phyloP scores from a whole-genome alignment of 768 basidiomycete species.

The Mrakia blollopis region DNA sequence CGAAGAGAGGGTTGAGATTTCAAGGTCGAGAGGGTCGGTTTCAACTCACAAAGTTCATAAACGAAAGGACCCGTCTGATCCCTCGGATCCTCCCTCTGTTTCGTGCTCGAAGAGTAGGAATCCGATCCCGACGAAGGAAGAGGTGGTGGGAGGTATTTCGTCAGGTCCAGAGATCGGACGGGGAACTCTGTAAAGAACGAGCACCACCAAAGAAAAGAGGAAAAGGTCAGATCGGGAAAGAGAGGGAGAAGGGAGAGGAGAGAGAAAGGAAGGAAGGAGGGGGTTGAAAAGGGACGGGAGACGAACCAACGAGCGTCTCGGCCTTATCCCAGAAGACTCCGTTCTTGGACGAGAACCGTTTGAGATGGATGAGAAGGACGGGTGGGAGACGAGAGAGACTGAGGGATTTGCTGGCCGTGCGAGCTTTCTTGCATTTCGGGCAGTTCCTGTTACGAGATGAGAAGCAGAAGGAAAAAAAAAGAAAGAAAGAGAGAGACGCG shows the following conservation, averaged over 20 bases:
- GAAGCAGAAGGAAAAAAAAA: no score
- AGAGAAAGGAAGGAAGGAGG: not conserved
- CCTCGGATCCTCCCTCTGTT: conserved; percentile 64
- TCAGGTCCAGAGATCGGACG: conserved; percentile 55
- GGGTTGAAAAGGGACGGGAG: no score
- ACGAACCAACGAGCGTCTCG: conserved; percentile 70
- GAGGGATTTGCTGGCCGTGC: conserved; percentile 77
- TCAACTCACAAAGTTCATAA: conserved; percentile 66
- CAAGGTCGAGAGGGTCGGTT: not conserved
- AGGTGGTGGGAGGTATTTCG: conserved; percentile 80
- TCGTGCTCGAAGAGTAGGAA: conserved; percentile 2
- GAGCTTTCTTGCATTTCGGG: conserved; percentile 82
- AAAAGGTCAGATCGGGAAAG: not conserved
- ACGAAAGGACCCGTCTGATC: conserved; percentile 78
- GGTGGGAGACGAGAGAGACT: conserved; percentile 90
- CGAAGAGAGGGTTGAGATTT: no score
- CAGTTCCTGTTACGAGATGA: conserved; percentile 95
- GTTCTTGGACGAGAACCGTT: conserved; percentile 76
- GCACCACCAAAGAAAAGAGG: not conserved
- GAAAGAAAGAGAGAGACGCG: not conserved
- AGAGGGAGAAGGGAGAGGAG: not conserved
- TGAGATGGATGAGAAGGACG: conserved; percentile 83
- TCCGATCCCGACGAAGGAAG: conserved; percentile 54
- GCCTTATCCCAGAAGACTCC: conserved; percentile 90
- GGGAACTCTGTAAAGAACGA: conserved; percentile 58